Conservation (phyloP, 192 early-diverging fungal species). For the Chytriomyces hyalinus region DNA sequence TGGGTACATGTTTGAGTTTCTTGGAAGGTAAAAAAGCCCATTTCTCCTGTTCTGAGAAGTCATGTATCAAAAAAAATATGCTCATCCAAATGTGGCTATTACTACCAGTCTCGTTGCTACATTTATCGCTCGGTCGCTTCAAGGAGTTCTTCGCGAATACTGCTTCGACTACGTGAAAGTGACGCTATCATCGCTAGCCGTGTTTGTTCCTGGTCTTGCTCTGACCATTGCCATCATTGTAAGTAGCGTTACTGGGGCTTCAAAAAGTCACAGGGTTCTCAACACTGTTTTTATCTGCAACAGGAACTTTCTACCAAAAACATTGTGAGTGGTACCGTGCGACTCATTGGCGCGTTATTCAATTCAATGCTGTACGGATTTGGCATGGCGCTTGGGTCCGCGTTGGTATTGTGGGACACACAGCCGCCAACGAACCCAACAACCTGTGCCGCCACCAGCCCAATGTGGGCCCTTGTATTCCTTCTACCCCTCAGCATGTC, state of each 20-base stretch:
- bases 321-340: constrained; percentile 82
- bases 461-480: constrained; percentile 62
- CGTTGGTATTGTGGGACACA: constrained; percentile 31
- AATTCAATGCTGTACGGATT: constrained; percentile 69
- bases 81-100: no score
- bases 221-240: constrained; percentile 80
- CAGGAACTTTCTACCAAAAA: constrained; percentile 81
- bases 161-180: constrained; percentile 37
- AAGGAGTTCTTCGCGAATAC: neutral
- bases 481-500: constrained; percentile 59
- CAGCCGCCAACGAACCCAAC: neutral
- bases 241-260: no score
- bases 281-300: no score
- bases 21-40: constrained; percentile 30
- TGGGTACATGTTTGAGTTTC: constrained; percentile 54
- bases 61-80: no score
- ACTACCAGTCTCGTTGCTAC: constrained; percentile 19
- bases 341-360: constrained; percentile 78
- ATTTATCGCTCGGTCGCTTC: constrained; percentile 36
- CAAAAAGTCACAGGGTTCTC: no score
- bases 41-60: no score
- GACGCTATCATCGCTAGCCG: constrained; percentile 41
- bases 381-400: constrained; percentile 44
- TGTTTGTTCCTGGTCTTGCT: constrained; percentile 68
- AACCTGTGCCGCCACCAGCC: constrained; percentile 17